Conservation (phyloP, 2,329 filamentous ascomycete genomes). For the Neodidymelliopsis sp. region DNA sequence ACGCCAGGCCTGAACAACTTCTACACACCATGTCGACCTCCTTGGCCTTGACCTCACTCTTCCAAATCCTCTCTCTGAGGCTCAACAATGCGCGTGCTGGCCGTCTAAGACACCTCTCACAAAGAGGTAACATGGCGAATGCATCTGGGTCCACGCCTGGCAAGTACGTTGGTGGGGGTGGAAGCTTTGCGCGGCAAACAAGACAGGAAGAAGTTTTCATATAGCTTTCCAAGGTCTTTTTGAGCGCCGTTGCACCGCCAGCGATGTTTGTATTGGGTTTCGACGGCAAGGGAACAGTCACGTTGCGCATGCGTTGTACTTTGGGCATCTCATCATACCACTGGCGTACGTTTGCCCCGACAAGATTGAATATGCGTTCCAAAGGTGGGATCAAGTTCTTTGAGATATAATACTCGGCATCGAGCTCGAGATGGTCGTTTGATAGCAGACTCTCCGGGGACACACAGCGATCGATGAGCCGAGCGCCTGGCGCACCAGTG, state of each 20-base stretch:
- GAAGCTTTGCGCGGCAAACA: constrained; percentile 72
- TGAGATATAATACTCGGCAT: constrained; percentile 95
- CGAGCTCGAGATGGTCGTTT: constrained; percentile 79
- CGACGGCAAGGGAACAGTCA: constrained; percentile 50
- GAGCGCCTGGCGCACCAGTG: constrained; percentile 82
- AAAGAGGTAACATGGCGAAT: constrained; percentile 58
- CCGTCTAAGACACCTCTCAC: constrained; percentile 63
- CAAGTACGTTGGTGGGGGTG: constrained; percentile 28
- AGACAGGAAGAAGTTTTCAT: constrained; percentile 82
- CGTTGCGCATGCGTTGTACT: constrained; percentile 74
- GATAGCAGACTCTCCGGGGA: constrained; percentile 82
- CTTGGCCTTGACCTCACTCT: constrained; percentile 68
- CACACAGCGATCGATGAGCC: constrained; percentile 88
- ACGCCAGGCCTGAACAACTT: constrained; percentile 77
- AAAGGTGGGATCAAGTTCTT: constrained; percentile 96
- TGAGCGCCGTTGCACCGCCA: constrained; percentile 50
- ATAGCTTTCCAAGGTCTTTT: constrained; percentile 90
- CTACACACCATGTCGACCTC: constrained; percentile 78
- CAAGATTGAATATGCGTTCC: constrained; percentile 94
- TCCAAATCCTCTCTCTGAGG: constrained; percentile 68
- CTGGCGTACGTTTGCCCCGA: constrained; percentile 85
- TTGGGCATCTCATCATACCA: constrained; percentile 99
- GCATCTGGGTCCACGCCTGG: constrained; percentile 25
- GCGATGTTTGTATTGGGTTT: constrained; percentile 23
- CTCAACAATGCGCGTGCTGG: constrained; percentile 68